Conservation (phyloP, 2,329 filamentous ascomycete species). For the Torrubiellomyces zombiae region DNA sequence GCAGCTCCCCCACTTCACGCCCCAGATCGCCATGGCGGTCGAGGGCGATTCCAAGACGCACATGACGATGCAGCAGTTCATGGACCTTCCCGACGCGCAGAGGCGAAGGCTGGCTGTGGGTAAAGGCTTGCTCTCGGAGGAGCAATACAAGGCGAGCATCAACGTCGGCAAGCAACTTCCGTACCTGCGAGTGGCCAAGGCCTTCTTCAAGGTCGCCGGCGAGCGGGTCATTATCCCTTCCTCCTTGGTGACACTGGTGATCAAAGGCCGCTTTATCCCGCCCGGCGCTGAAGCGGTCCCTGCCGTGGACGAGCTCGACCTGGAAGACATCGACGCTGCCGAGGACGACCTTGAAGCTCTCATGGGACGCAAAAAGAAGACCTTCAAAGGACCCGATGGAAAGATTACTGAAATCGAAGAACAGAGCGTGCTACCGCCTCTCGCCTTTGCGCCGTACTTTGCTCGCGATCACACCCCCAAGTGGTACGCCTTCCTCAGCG, state of each 20-base stretch:
- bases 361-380: constrained; percentile 57
- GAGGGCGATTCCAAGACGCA: constrained; percentile 64
- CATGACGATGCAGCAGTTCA: constrained; percentile 70
- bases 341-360: constrained; percentile 84
- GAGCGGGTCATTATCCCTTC: constrained; percentile 86
- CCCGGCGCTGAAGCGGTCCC: constrained; percentile 66
- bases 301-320: constrained; percentile 56
- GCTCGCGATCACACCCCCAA: constrained; percentile 75
- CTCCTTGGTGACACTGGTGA: constrained; percentile 81
- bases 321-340: constrained; percentile 81
- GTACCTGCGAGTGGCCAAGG: constrained; percentile 68
- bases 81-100: constrained; percentile 62
- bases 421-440: constrained; percentile 56
- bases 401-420: constrained; percentile 40
- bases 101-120: constrained; percentile 57
- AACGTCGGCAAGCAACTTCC: constrained; percentile 71
- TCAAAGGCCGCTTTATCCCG: constrained; percentile 88
- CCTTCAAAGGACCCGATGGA: constrained; percentile 43
- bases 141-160: constrained; percentile 62
- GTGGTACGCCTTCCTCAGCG: constrained; percentile 90
- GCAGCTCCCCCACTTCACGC: constrained; percentile 77
- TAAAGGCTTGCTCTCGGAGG: constrained; percentile 51
- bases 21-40: constrained; percentile 45
- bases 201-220: constrained; percentile 96
- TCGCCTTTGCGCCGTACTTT: constrained; percentile 84